These are phyloP conservation scores for Discostella pseudostelligera DNA, from an alignment of 108 stramenopile species.

Conservation along the genomic window DNA sequence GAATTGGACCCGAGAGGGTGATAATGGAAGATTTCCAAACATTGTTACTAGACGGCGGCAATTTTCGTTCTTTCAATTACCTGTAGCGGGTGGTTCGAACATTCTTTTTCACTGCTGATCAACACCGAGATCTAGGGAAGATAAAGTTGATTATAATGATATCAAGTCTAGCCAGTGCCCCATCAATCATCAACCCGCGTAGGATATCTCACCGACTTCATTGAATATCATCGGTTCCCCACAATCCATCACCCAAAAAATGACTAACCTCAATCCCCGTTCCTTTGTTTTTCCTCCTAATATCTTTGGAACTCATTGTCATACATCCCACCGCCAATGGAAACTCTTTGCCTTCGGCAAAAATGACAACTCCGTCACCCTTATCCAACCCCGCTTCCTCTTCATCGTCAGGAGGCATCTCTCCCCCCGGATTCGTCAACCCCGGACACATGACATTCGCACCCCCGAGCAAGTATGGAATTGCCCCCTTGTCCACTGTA, in stretches of 20 bases:
- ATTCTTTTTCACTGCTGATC: no score
- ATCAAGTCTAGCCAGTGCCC: no score
- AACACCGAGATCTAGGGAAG: no score
- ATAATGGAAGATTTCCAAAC: no score
- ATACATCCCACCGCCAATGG: conserved; percentile 92
- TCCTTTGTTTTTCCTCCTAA: conserved; percentile 84
- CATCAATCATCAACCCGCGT: no score
- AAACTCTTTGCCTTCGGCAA: conserved; percentile 93
- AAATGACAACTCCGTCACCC: conserved; percentile 83
- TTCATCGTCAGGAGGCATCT: conserved; percentile 74
- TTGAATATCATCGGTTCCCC: conserved; percentile 66
- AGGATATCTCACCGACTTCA: neutral
- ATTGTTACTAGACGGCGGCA: no score
- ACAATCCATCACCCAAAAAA: conserved; percentile 91
- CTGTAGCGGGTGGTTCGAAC: no score
- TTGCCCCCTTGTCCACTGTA: conserved; percentile 91
- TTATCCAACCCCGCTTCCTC: conserved; percentile 68
- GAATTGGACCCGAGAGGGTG: no score
- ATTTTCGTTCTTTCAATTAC: no score
- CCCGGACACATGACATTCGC: conserved; percentile 98
- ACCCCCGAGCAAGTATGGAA: conserved; percentile 94
- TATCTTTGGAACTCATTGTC: conserved; percentile 67
- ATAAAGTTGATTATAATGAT: no score
- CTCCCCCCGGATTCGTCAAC: conserved; percentile 83
- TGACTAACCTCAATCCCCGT: conserved; percentile 89